Base-by-base conservation (phyloP, 768 basidiomycete genomes). In the Brasilioporus rufonigricans region DNA sequence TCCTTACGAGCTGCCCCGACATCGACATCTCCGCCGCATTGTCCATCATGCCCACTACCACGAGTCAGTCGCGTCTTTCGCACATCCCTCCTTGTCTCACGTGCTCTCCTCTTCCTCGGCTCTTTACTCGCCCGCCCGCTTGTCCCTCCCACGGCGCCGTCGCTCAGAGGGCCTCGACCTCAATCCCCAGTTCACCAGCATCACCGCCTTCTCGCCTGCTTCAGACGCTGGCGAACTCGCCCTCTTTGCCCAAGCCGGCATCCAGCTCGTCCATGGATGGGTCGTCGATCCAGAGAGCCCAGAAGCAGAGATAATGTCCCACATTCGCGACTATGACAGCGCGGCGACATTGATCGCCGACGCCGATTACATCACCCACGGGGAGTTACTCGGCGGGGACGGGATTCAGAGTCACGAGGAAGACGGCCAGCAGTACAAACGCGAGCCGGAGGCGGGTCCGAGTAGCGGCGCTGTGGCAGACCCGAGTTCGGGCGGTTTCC, bases 211-310 rank as follows among this genome's bases (percentile, higher is more conserved):
- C 67, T 77, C 81, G 13, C 87, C 91, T 2, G 72, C 71, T 0
- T 81, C 80, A 1, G 77, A 78, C 27, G 83, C 83, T 0, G 92
- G 90, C 2, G 94, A 91, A 65, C 80, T 97, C 41, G 83, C 88
- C 55, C 80, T 97, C 9, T 97, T 97, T 63, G 75, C 85, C n/a
- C 85, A 90, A 41, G 89, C 85, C 0, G 85, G 85, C 10, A 90
- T 96, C 41, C 73, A 81, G 6, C 83, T 97, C 38, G 84, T 93
- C 1, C 93, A 96, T 55, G 94, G 94, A 1, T 97, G 94, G 94
- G 67, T 71, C 46, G 70, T 70, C 24, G 61, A 71, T 31, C 71
- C 71, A 0, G 77, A 76, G 3, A 83, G 82, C 53, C 71, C 77
- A 0, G 90, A 91, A 65, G 78, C 81, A 11, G 60, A 60, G 0